phyloP scores from a whole-genome alignment of 345 rosid species.

The Populus alba region DNA sequence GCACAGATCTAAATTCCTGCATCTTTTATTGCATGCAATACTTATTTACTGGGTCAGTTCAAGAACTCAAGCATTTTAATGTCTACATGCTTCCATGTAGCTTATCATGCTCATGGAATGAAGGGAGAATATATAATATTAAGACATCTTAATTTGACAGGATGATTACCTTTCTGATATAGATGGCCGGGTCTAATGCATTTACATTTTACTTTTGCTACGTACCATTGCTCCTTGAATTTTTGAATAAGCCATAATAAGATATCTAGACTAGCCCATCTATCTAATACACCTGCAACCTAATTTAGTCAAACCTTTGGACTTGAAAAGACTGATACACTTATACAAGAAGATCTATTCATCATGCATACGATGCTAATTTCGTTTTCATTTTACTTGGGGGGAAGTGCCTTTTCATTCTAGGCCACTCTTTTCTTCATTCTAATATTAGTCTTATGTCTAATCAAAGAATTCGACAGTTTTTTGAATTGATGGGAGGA shows the following conservation, averaged over 20 bases:
- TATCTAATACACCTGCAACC: neutral
- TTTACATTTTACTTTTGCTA: neutral
- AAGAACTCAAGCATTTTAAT: neutral
- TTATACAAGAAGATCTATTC: neutral
- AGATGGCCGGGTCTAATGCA: neutral
- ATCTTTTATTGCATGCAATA: neutral
- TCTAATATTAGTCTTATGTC: neutral
- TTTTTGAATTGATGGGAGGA: slow-evolving; percentile 16
- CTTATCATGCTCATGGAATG: neutral
- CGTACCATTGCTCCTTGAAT: too few relatives aligned
- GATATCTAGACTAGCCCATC: too few relatives aligned
- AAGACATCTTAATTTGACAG: neutral
- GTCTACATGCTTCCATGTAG: neutral
- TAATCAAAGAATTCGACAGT: slow-evolving; percentile 10
- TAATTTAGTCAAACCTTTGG: neutral
- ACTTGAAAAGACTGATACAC: neutral
- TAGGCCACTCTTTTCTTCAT: neutral
- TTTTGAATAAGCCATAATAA: too few relatives aligned
- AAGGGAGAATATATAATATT: neutral
- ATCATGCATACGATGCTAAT: neutral
- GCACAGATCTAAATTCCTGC: neutral
- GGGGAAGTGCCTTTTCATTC: neutral
- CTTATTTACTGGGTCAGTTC: neutral
- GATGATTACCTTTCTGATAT: neutral
- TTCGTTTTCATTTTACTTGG: neutral